phyloP scores from a whole-genome alignment of 2,329 filamentous ascomycete genomes.

The Aspergillus udagawae region DNA sequence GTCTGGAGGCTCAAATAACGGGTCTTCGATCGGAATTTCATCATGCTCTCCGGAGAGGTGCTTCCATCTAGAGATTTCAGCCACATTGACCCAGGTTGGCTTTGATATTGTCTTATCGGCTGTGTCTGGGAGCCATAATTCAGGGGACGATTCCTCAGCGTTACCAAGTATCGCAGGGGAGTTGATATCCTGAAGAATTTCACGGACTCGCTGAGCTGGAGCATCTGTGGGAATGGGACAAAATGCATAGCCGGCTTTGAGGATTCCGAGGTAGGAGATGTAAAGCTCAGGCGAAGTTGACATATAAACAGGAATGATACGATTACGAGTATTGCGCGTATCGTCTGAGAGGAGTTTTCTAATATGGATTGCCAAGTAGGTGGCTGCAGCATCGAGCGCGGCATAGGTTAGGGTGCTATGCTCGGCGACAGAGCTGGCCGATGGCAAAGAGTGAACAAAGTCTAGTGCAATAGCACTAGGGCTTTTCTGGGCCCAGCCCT shows the following conservation, averaged over 20 bases:
- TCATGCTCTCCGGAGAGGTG: constrained; percentile 2
- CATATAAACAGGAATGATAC: constrained; percentile 27
- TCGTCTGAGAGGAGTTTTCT: constrained; percentile 7
- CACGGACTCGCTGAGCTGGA: constrained; percentile 23
- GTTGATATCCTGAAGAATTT: constrained; percentile 26
- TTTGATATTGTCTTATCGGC: neutral
- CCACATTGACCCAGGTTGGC: constrained; percentile 20
- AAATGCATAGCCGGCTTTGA: constrained; percentile 37
- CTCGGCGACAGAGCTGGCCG: constrained; percentile 10
- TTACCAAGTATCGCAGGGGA: constrained; percentile 22
- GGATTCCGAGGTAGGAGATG: constrained; percentile 32
- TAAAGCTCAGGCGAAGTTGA: constrained; percentile 36
- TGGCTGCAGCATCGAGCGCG: constrained; percentile 20
- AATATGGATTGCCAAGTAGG: constrained; percentile 18
- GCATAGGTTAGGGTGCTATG: constrained; percentile 25
- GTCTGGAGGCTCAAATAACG: constrained; percentile 3
- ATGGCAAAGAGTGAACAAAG: constrained; percentile 23
- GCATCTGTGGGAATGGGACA: constrained; percentile 37
- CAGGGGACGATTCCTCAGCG: constrained; percentile 9
- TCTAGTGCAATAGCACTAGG: constrained; percentile 24
- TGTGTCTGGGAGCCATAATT: constrained; percentile 4
- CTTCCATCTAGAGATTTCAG: constrained; percentile 18
- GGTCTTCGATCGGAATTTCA: neutral
- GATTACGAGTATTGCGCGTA: neutral
- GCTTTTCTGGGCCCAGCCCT: constrained; percentile 20